Evolutionary conservation across 257 asterid genomes (phyloP), one percentile per base, ranked within the genome.

Genomic region (Przewalskia tangutica): DNA sequence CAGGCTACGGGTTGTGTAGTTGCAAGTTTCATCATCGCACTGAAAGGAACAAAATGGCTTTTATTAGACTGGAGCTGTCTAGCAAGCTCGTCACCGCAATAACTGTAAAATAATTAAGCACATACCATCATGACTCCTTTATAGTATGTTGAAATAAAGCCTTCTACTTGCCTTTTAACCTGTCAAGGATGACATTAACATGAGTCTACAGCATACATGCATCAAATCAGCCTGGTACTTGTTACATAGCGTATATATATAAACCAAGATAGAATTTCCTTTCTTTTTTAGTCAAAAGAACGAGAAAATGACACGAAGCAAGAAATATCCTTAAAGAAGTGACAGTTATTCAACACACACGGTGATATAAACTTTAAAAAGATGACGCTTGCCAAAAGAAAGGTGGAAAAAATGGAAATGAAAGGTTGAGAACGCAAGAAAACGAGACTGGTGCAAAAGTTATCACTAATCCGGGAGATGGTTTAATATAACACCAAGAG

Each of bases 21-120:
- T 91, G 93, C 99, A 96, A 14, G 97, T 94, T 89, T 96, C 99
- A 23, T 96, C 99, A 51, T 96, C 98, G 44, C 98, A 96, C 99
- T 96, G 92, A 46, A 78, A 85, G 53, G 32, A 51, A 56, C 66
- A 44, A 44, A 50, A 44, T 48, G 2, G 53, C 13, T 12, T 66
- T 7, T 23, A 56, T 50, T 27, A 50, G 18, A 16, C 20, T 17
- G 16, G 54, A 56, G 63, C 23, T 59, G 36, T n/a, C 18, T 81
- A 81, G 62, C 44, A 66, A 81, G 70, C 84, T 62, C 85, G 73
- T 65, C 83, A 80, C 51, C 83, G 79, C 82, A 84, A 67, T 82
- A 7, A 76, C 64, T 65, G 20, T 14, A 27, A 23, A 50, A 75
- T 23, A 75, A 7, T 12, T 58, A 54, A 85, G 84, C 83, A 46